Conservation (phyloP, 805 yeast genomes). For the Kodamaea neixiangensis region DNA sequence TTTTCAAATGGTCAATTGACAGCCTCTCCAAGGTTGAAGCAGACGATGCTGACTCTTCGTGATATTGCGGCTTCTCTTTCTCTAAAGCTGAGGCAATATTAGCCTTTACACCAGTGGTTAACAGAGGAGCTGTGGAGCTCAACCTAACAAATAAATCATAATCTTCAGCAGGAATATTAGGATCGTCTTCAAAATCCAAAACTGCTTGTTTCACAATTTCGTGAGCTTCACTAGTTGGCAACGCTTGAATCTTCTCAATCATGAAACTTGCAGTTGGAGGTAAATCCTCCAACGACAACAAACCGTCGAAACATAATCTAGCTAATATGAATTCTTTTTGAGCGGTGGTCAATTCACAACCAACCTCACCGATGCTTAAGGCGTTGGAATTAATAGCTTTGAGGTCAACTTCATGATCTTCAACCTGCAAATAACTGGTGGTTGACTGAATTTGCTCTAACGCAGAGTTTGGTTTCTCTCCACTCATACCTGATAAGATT, state of each 20-base stretch:
- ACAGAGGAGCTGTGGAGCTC: conserved; percentile 9
- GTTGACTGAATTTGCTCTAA: background rate
- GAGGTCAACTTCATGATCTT: conserved; percentile 16
- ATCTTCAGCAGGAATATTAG: conserved; percentile 34
- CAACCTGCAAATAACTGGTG: conserved; percentile 10
- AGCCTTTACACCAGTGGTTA: background rate
- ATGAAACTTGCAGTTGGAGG: conserved; percentile 38
- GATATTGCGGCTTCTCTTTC: background rate
- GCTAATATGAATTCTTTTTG: conserved; percentile 30
- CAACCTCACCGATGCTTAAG: conserved; percentile 28
- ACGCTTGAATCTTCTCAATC: conserved; percentile 39
- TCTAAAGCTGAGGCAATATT: conserved; percentile 3
- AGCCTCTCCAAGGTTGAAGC: conserved; percentile 1
- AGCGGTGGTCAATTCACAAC: conserved; percentile 21
- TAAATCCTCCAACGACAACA: conserved; percentile 28
- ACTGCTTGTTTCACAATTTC: conserved; percentile 41
- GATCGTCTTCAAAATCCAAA: conserved; percentile 39
- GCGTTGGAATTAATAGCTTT: conserved; percentile 23
- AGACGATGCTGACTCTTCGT: background rate
- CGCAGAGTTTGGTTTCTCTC: background rate
- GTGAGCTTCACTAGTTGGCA: conserved; percentile 40
- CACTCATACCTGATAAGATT: background rate
- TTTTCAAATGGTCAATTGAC: conserved; percentile 17
- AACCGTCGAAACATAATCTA: conserved; percentile 28
- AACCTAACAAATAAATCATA: conserved; percentile 26